Conservation (phyloP, 139 green algal species). For the Chlorella sp. region DNA sequence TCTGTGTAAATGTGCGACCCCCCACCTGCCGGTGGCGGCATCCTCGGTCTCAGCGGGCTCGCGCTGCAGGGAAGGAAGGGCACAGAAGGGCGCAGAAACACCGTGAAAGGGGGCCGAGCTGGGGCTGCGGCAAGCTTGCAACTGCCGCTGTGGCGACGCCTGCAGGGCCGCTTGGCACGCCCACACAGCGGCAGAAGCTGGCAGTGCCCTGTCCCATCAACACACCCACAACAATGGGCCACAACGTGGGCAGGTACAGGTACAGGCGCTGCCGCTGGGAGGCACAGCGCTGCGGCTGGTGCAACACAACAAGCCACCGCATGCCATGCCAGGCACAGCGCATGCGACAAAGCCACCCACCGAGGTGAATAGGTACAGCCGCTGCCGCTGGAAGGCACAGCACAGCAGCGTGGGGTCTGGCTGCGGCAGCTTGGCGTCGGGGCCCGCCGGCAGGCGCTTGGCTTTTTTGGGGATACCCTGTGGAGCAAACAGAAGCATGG, state of each 20-base stretch:
- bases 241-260: constrained; percentile 78
- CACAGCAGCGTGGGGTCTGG: constrained; percentile 89
- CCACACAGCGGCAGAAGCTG: no score
- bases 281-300: constrained; percentile 74
- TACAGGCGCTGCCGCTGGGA: constrained; percentile 93
- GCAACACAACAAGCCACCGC: no score
- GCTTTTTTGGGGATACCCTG: constrained; percentile 24
- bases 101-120: no score
- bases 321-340: no score
- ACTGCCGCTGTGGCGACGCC: no score
- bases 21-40: constrained; percentile 28
- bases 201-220: no score
- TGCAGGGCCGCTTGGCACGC: no score
- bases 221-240: no score
- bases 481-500: not conserved
- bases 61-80: constrained; percentile 17
- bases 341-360: no score
- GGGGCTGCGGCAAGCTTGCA: no score
- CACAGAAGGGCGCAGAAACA: no score
- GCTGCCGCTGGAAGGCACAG: constrained; percentile 86
- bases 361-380: constrained; percentile 94
- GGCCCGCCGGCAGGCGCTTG: constrained; percentile 30
- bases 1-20: no score
- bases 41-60: constrained; percentile 89
- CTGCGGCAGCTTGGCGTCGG: constrained; percentile 37